Percentiles rank a stretch among this genome's conserved stretches.
phyloP scores from a whole-genome alignment of 2,329 filamentous ascomycete genomes.

The Colletotrichum musae region DNA sequence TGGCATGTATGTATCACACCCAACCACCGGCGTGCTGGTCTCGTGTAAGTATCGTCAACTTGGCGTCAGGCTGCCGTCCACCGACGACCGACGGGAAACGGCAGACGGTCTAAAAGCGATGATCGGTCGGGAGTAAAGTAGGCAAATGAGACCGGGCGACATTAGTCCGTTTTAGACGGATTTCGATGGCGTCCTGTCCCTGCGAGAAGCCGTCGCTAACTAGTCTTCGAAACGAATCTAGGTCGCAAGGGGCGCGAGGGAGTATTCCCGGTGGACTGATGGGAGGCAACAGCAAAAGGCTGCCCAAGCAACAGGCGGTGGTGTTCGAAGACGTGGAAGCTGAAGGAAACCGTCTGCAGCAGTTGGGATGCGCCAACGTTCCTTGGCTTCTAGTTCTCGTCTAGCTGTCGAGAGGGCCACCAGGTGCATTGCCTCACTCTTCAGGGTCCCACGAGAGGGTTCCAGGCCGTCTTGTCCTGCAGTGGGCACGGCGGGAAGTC shows the following conservation, averaged over 20 bases:
- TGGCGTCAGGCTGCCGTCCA: background rate
- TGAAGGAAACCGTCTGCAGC: slow-evolving; percentile 7
- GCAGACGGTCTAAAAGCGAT: slow-evolving; percentile 20
- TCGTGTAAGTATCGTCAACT: slow-evolving; percentile 14
- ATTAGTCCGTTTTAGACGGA: slow-evolving; percentile 9
- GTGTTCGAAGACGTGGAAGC: slow-evolving; percentile 6
- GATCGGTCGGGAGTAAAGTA: slow-evolving; percentile 28
- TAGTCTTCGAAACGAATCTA: slow-evolving; percentile 21
- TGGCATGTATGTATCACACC: slow-evolving; percentile 1
- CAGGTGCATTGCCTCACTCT: background rate
- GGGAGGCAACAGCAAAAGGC: background rate
- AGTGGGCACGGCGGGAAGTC: background rate
- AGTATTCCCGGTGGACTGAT: slow-evolving; percentile 18
- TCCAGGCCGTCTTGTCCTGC: too few species aligned
- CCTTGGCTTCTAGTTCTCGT: background rate
- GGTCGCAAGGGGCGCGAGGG: slow-evolving; percentile 22
- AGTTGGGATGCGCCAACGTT: background rate
- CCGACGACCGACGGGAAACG: background rate
- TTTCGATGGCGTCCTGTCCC: slow-evolving; percentile 14
- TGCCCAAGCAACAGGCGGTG: background rate
- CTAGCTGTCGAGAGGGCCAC: background rate
- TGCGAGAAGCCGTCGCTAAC: slow-evolving; percentile 19
- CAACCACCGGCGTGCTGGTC: slow-evolving; percentile 1
- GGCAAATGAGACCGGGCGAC: background rate
- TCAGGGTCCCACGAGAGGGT: background rate